These are phyloP conservation scores for Pleurotus salmoneostramineus DNA, from an alignment of 768 basidiomycete species.

Conservation along the genomic window DNA sequence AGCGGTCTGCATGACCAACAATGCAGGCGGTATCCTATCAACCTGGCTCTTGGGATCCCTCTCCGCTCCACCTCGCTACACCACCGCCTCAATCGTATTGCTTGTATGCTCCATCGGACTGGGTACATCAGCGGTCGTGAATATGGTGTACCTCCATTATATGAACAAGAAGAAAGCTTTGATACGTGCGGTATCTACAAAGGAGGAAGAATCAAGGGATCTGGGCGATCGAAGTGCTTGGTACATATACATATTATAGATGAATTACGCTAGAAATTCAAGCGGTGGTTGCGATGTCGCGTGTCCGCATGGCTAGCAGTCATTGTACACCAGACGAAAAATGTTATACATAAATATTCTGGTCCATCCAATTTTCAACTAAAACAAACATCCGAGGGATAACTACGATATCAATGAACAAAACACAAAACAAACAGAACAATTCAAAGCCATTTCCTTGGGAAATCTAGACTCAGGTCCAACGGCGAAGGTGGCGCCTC, in stretches of 20 bases:
- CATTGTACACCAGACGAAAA: too few species aligned
- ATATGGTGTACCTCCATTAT: neutral
- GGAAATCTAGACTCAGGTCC: conserved; percentile 3
- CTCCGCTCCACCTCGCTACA: conserved; percentile 30
- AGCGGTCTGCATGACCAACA: conserved; percentile 29
- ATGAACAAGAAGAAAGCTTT: conserved; percentile 15
- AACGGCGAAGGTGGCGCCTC: conserved; percentile 35
- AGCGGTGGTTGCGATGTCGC: too few species aligned
- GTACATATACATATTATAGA: conserved; percentile 22
- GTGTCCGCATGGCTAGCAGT: too few species aligned
- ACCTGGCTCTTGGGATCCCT: conserved; percentile 38
- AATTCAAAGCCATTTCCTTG: conserved; percentile 22
- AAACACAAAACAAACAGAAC: conserved; percentile 10
- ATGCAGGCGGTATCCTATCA: conserved; percentile 34
- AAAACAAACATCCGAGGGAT: neutral
- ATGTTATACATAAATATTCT: neutral
- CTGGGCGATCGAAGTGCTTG: conserved; percentile 29
- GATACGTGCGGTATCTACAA: conserved; percentile 13
- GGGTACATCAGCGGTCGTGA: neutral
- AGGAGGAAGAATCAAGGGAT: conserved; percentile 17
- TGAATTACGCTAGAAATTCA: too few species aligned
- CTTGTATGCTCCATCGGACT: neutral
- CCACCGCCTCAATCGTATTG: neutral
- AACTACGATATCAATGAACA: too few species aligned
- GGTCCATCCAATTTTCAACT: neutral